Evolutionary conservation across 2,329 filamentous ascomycete genomes (phyloP), one percentile per base, ranked within the genome.

Genomic region (Clonostachys byssicola): DNA sequence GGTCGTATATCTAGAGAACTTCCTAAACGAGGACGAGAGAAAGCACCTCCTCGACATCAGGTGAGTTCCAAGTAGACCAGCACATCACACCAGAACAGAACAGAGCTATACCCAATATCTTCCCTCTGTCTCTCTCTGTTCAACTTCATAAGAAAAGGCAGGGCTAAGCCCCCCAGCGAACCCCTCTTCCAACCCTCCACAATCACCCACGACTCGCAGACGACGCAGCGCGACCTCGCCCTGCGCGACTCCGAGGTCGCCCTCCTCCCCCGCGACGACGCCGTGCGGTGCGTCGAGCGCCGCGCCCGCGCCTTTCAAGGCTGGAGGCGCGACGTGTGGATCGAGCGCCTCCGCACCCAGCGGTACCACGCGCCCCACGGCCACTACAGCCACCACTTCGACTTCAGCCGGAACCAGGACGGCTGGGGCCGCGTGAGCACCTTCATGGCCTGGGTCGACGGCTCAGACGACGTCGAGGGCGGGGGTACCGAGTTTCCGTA

Each of bases 301-400:
- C 72, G 75, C 33, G 71, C 71, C 14, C 62, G 64, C 35, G 64
- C 67, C 4, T 57, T 80, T 40, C 77, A 80, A 56, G 77, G 77
- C 53, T 79, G 74, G 74, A 69, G 71, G n/a, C 63, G 69, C 38
- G 72, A 79, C 45, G 58, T 77, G 14, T 80, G 72, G 72, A 55
- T 79, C 51, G 77, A 80, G 58, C 65, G 74, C 5, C 63, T 79
- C 44, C 70, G 77, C 34, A 74, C 74, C 20, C 77, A 80, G 61
- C 67, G 71, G 30, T 80, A 80, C 53, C 51, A 51, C 14, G 49
- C 46, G 0, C 59, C 66, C 2, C 67, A 63, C 6, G 74, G 75
- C 2, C 75, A 78, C 58, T 80, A 80, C 57, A 62, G 60, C 40
- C 74, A 78, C 49, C 77, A 80, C 58, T 79, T 74, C 51, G 77